phyloP scores from a whole-genome alignment of 257 asterid species.

The Echites panduratus region DNA sequence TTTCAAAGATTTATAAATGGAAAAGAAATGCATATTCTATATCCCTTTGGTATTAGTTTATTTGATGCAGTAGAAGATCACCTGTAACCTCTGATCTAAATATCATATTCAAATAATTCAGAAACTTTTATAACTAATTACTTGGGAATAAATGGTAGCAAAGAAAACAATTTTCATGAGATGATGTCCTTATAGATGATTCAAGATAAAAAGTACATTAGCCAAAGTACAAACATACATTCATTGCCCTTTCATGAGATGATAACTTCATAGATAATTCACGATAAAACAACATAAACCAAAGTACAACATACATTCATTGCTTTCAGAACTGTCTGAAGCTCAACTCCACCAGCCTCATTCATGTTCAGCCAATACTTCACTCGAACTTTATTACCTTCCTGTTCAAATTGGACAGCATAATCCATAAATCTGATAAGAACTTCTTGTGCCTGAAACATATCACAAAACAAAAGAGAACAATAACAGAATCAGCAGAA shows the following conservation, averaged over 20 bases:
- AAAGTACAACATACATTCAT: constrained; percentile 61
- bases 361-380: constrained; percentile 37
- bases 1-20: not conserved
- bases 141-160: not conserved
- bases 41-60: not conserved
- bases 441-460: constrained; percentile 74
- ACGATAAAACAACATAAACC: constrained; percentile 12
- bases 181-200: not conserved
- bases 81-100: not conserved
- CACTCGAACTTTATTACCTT: constrained; percentile 41
- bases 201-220: constrained; percentile 9
- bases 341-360: constrained; percentile 56
- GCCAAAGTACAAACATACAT: constrained; percentile 44
- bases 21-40: not conserved
- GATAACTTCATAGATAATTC: not conserved
- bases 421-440: constrained; percentile 63
- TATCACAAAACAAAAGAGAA: constrained; percentile 31
- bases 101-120: not conserved
- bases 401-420: constrained; percentile 67
- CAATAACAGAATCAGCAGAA: constrained; percentile 35
- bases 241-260: constrained; percentile 42
- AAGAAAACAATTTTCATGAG: not conserved
- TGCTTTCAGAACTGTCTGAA: constrained; percentile 63
- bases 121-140: not conserved
- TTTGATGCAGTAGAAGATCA: not conserved